A percentile compares a stretch with the other conserved stretches of the same genome.
Conservation (phyloP, 2,329 filamentous ascomycete genomes). For the Talaromyces pinophilus region DNA sequence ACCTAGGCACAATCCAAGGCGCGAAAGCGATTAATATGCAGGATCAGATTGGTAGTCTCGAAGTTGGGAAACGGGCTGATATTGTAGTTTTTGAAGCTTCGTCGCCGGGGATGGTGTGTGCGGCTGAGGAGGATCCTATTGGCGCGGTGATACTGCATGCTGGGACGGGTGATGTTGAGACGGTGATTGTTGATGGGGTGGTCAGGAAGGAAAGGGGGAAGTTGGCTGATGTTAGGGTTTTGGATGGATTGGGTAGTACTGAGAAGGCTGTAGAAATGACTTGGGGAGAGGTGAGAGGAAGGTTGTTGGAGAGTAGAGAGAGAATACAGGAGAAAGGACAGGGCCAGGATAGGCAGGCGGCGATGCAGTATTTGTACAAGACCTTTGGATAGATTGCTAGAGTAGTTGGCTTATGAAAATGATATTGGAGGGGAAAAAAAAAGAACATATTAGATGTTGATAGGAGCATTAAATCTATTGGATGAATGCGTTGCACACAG, state of each 20-base stretch:
- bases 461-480: neutral
- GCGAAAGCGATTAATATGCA: conserved; percentile 33
- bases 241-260: neutral
- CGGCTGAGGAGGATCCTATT: conserved; percentile 32
- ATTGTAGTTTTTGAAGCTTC: conserved; percentile 33
- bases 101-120: conserved; percentile 32
- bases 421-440: neutral
- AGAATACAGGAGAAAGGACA: neutral
- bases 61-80: conserved; percentile 35
- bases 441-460: neutral
- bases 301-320: conserved; percentile 7
- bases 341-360: neutral
- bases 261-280: neutral
- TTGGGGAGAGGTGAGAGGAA: neutral
- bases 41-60: conserved; percentile 31
- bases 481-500: neutral
- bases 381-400: neutral
- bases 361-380: neutral
- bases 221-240: neutral
- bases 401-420: neutral
- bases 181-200: conserved; percentile 34
- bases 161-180: conserved; percentile 30
- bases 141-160: conserved; percentile 36
- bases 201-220: neutral
- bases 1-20: conserved; percentile 35